Conservation (phyloP, 345 rosid genomes). For the Moringa oleifera region DNA sequence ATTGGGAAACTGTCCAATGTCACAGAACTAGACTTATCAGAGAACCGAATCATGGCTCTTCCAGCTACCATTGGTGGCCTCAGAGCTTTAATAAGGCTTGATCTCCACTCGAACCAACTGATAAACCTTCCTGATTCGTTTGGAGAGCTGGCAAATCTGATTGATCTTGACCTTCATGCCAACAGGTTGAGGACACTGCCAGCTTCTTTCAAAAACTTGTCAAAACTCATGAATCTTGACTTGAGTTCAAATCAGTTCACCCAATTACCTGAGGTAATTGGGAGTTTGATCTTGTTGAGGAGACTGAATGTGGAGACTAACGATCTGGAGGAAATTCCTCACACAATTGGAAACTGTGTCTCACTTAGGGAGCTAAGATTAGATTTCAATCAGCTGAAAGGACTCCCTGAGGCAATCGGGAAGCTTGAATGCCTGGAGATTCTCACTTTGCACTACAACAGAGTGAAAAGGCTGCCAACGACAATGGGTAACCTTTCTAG, state of each 20-base stretch:
- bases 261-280: constrained; percentile 49
- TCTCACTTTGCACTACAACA: constrained; percentile 75
- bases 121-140: constrained; percentile 66
- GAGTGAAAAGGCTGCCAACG: constrained; percentile 79
- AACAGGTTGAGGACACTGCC: constrained; percentile 78
- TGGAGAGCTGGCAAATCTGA: constrained; percentile 67
- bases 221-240: constrained; percentile 76
- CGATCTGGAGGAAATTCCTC: constrained; percentile 86
- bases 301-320: constrained; percentile 81
- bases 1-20: constrained; percentile 72
- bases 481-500: constrained; percentile 76
- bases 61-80: constrained; percentile 74
- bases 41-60: constrained; percentile 61
- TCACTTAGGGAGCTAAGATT: constrained; percentile 67
- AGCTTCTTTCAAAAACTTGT: constrained; percentile 46
- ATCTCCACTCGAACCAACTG: constrained; percentile 77
- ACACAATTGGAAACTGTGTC: constrained; percentile 64
- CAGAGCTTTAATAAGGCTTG: constrained; percentile 60
- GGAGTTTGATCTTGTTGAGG: too few relatives aligned
- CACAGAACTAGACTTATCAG: constrained; percentile 68
- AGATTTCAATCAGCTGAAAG: constrained; percentile 89
- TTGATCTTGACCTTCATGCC: constrained; percentile 61
- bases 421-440: constrained; percentile 74
- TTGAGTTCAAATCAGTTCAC: constrained; percentile 83
- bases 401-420: constrained; percentile 96